A percentile compares a stretch with the other conserved stretches of the same genome.
Evolutionary conservation across 805 yeast genomes (phyloP).

Genomic region (Saturnispora sanitii): DNA sequence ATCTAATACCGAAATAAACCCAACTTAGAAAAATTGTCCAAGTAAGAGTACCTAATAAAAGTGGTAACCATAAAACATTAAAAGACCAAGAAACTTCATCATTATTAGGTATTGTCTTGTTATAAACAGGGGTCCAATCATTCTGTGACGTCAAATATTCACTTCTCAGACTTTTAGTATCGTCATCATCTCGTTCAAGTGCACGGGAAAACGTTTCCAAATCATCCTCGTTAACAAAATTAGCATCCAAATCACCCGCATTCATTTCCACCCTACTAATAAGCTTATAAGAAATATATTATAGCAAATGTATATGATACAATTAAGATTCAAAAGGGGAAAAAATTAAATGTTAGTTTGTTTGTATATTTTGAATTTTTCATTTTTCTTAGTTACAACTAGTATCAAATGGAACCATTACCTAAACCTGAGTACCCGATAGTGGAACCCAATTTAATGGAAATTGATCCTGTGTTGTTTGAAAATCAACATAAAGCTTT

Average conservation of each 20-base stretch:
- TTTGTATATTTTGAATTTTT: neutral
- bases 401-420: conserved; percentile 1
- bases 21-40: conserved; percentile 47
- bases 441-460: neutral
- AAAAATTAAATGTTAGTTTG: no score
- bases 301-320: no score
- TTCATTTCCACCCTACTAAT: neutral
- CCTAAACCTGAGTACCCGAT: neutral
- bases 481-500: conserved; percentile 10
- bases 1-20: conserved; percentile 42
- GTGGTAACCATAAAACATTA: conserved; percentile 54
- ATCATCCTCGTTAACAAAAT: conserved; percentile 21
- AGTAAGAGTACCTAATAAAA: conserved; percentile 37
- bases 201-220: conserved; percentile 32
- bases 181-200: conserved; percentile 25
- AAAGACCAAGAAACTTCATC: conserved; percentile 28
- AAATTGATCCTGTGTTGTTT: conserved; percentile 11
- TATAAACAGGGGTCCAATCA: conserved; percentile 39
- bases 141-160: conserved; percentile 30
- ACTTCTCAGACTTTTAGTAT: neutral
- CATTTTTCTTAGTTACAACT: neutral
- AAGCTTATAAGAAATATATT: no score
- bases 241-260: conserved; percentile 19
- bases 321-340: no score
- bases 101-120: conserved; percentile 12